phyloP scores from a whole-genome alignment of 2,329 filamentous ascomycete species.

The Sarocladiaceae sp. region DNA sequence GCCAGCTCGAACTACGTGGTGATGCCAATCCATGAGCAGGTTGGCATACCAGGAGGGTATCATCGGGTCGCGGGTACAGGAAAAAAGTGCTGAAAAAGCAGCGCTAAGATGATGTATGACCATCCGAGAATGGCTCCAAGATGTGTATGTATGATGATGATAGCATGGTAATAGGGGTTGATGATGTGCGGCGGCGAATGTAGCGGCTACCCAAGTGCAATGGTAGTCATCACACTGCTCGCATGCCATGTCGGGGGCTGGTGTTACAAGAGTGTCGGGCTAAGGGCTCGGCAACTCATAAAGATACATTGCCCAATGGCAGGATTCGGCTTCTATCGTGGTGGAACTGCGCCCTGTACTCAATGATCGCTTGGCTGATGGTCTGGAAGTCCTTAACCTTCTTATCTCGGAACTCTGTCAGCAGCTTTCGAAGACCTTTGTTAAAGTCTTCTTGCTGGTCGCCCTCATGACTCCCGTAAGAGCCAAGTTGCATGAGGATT shows the following conservation, averaged over 20 bases:
- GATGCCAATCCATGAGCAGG: too few relatives aligned
- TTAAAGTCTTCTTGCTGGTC: conserved; percentile 60
- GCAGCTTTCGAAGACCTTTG: conserved; percentile 55
- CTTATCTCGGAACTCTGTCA: conserved; percentile 54
- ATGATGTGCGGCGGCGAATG: too few relatives aligned
- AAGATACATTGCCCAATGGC: conserved; percentile 45
- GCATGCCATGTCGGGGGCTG: neutral
- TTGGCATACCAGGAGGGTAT: too few relatives aligned
- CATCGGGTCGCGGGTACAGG: too few relatives aligned
- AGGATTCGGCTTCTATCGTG: conserved; percentile 62
- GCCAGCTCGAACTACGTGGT: too few relatives aligned
- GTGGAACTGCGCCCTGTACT: conserved; percentile 61
- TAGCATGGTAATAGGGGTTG: too few relatives aligned
- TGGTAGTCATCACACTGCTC: neutral
- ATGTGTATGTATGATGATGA: neutral
- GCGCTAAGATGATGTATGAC: neutral
- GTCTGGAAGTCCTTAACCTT: conserved; percentile 62
- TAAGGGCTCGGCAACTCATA: conserved; percentile 17
- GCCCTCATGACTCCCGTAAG: conserved; percentile 58
- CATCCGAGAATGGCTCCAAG: neutral
- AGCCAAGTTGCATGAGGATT: conserved; percentile 68
- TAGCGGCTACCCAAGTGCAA: neutral
- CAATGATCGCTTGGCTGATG: conserved; percentile 63
- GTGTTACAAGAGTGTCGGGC: neutral
- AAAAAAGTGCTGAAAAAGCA: neutral